Base-by-base conservation (phyloP, 1,284 basidiomycete genomes). In the Pascua sp. region DNA sequence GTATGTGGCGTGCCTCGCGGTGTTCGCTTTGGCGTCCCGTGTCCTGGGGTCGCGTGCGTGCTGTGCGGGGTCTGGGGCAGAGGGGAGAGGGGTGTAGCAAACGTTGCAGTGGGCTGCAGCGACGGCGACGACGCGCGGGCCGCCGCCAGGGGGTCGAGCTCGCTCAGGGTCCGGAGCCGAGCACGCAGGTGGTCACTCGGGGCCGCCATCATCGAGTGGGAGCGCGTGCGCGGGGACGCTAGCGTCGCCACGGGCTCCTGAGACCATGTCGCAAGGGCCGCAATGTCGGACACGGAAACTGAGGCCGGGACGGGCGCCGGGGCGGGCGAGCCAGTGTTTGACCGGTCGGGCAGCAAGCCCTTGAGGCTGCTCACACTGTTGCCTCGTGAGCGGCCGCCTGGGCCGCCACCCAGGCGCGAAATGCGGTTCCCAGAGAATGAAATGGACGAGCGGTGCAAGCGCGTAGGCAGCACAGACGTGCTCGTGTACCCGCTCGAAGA, bases 251-350 rank as follows among this genome's bases (percentile, higher is more conserved):
- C 15, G 9, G 59, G 55, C 32, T 61, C 56, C n/a, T 55, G 49
- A 12, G 57, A 52, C 60, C 53, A 58, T 13, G 53, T 58, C 8
- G 60, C 56, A 17, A 53, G 41, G 0, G 56, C 60, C 1, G 60
- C 60, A 24, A 61, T 51, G 50, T 61, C 60, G 15, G 53, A 56
- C 24, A 61, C 53, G 5, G 53, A 56, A n/a, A 55, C 56, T 8
- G 56, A 55, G 5, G 59, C 49, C 5, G 47, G 44, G 2, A 49
- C 58, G 1, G 50, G 50, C 12, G 46, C 32, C 10, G 53, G 53
- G 5, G 48, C 48, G 0, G 54, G 58, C 18, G 55, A 56, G 8
- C 17, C 51, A 11, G 17, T 49, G 40, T 32, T 32, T 32, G 24
- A 32, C 4, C 24, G 24, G 24, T 32, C 24, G 24, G 24, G 24